A percentile compares a stretch with the other conserved stretches of the same genome.
phyloP scores from a whole-genome alignment of 192 early-diverging fungal genomes.

The Geranomyces michiganensis region DNA sequence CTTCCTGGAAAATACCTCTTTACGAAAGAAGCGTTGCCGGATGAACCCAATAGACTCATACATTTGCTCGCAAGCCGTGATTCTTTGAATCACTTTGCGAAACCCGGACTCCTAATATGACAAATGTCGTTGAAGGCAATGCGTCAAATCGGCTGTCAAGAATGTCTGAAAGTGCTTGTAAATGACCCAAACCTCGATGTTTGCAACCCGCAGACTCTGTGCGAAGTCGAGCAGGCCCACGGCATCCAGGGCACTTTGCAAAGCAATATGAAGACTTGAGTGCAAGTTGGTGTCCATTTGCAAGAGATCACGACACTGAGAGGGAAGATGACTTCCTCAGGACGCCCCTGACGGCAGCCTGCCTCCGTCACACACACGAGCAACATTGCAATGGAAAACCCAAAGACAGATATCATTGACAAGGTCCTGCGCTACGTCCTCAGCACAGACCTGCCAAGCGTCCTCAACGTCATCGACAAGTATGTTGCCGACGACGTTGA shows the following conservation, averaged over 20 bases:
- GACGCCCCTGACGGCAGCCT: no score
- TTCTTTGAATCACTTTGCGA: not conserved
- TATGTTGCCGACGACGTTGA: constrained; percentile 12
- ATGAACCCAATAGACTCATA: constrained; percentile 15
- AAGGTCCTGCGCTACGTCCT: constrained; percentile 13
- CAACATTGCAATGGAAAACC: constrained; percentile 39
- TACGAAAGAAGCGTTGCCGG: constrained; percentile 24
- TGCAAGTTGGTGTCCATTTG: no score
- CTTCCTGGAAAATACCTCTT: constrained; percentile 5
- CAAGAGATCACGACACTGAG: no score
- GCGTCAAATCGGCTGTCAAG: not conserved
- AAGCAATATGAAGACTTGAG: no score
- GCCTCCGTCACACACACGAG: no score
- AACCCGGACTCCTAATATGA: not conserved
- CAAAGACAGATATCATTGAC: constrained; percentile 19
- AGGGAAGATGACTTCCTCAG: no score
- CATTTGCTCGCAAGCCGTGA: not conserved
- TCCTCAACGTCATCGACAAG: constrained; percentile 10
- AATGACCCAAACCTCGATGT: not conserved
- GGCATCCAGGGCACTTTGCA: not conserved
- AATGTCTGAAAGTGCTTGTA: not conserved
- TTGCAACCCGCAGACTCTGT: not conserved
- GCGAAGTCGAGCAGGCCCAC: not conserved
- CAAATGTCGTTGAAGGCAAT: not conserved
- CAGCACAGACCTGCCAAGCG: constrained; percentile 10